Evolutionary conservation across 1,284 basidiomycete species (phyloP).

Genomic region (Cryptococcus sp.): DNA sequence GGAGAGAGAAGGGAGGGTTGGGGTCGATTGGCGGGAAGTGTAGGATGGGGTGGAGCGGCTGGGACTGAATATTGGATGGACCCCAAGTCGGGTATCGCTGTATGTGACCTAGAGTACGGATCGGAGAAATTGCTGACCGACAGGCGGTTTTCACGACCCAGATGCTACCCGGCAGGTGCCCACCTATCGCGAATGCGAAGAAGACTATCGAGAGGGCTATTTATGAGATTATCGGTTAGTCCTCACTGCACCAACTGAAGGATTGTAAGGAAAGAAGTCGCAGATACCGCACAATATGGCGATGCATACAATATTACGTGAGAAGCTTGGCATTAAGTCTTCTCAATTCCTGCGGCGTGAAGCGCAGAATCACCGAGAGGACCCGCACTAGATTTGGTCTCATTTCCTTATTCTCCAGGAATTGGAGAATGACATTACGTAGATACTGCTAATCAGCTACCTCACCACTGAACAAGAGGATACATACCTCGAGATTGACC

Average conservation of each 20-base stretch:
- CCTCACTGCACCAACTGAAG: neutral
- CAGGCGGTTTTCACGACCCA: slow-evolving; percentile 24
- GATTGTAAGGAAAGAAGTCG: neutral
- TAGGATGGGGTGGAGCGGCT: slow-evolving; percentile 32
- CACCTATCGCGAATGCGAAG: slow-evolving; percentile 9
- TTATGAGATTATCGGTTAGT: slow-evolving; percentile 6
- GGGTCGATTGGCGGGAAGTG: slow-evolving; percentile 23
- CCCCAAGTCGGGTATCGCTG: slow-evolving; percentile 19
- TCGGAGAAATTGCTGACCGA: neutral
- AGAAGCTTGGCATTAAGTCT: slow-evolving; percentile 65
- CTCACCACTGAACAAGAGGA: neutral
- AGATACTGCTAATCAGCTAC: slow-evolving; percentile 57
- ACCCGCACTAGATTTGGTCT: slow-evolving; percentile 85
- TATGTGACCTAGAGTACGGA: slow-evolving; percentile 15
- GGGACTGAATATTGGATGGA: slow-evolving; percentile 37
- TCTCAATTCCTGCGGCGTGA: slow-evolving; percentile 88
- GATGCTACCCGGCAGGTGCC: slow-evolving; percentile 14
- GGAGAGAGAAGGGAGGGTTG: slow-evolving; percentile 11
- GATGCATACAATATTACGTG: too few relatives aligned
- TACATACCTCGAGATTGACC: slow-evolving; percentile 70
- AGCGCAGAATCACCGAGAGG: slow-evolving; percentile 80
- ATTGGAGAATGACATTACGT: slow-evolving; percentile 88
- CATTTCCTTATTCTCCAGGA: slow-evolving; percentile 86
- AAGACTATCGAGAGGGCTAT: slow-evolving; percentile 19
- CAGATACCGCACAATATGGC: too few relatives aligned